Conservation (phyloP, 305 asterid genomes). For the Striga hermonthica region DNA sequence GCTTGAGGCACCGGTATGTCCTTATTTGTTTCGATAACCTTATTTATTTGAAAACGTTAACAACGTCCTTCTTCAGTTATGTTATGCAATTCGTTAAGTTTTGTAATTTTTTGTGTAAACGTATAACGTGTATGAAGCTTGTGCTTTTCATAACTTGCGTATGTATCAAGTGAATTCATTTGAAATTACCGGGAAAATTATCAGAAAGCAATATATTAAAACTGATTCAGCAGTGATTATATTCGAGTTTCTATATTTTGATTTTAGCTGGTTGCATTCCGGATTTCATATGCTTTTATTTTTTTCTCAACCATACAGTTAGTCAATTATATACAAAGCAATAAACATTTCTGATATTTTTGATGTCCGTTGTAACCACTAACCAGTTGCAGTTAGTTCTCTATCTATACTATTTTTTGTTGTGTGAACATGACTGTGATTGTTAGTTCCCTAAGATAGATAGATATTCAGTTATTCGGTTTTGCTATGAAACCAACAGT, state of each 20-base stretch:
- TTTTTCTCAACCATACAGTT: not conserved
- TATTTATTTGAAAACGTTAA: constrained; percentile 1
- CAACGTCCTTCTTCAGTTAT: constrained; percentile 10
- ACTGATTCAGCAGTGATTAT: not conserved
- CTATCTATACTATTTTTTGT: no score
- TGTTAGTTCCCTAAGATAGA: no score
- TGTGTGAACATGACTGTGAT: no score
- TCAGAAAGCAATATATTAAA: not conserved
- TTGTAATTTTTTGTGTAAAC: constrained; percentile 2
- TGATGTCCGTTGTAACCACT: no score
- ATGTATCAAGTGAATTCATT: not conserved
- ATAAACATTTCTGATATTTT: no score
- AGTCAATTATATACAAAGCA: no score
- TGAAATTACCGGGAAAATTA: not conserved
- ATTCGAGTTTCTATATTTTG: constrained; percentile 1
- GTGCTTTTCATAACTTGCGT: constrained; percentile 4
- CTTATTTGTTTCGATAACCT: constrained; percentile 26
- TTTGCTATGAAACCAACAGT: no score
- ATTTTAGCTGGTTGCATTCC: not conserved
- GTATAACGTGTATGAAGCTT: not conserved
- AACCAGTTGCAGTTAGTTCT: no score
- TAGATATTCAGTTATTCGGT: no score
- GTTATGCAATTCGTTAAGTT: constrained; percentile 2
- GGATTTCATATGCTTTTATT: not conserved
- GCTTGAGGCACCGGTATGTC: constrained; percentile 91